phyloP scores from a whole-genome alignment of 179 eudicot species.

The Heliamphora ciliata region DNA sequence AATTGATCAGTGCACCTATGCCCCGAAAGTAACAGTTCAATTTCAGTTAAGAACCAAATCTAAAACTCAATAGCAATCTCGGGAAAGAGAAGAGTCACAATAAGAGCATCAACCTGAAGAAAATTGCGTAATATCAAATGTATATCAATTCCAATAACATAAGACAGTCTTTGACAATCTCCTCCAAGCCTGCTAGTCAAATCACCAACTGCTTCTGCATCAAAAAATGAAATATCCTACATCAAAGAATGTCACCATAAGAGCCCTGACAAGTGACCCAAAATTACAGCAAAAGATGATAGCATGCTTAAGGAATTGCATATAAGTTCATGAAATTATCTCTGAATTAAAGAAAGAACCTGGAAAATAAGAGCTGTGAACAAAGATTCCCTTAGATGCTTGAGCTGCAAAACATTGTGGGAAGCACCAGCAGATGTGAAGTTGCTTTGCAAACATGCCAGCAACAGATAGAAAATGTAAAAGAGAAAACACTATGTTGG shows the following conservation, averaged over 20 bases:
- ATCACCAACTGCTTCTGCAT: slow-evolving; percentile 46
- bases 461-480: neutral
- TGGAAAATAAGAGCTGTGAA: slow-evolving; percentile 41
- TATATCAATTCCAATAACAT: slow-evolving; percentile 40
- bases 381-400: slow-evolving; percentile 41
- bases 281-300: neutral
- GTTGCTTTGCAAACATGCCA: neutral
- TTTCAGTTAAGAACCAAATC: neutral
- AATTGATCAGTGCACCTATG: slow-evolving; percentile 43
- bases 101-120: slow-evolving; percentile 31
- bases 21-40: slow-evolving; percentile 32
- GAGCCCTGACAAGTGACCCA: neutral
- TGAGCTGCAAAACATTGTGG: slow-evolving; percentile 30
- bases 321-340: neutral
- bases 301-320: neutral
- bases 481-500: neutral
- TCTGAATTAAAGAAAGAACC: slow-evolving; percentile 24
- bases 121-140: slow-evolving; percentile 39
- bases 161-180: slow-evolving; percentile 50
- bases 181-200: slow-evolving; percentile 52
- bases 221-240: slow-evolving; percentile 52
- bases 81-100: neutral
- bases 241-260: slow-evolving; percentile 18
- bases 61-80: neutral
- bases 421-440: slow-evolving; percentile 12